Percentiles rank a stretch among this genome's conserved stretches.
Evolutionary conservation across 129 eudicot genomes (phyloP).

Genomic region (Calendula officinalis): DNA sequence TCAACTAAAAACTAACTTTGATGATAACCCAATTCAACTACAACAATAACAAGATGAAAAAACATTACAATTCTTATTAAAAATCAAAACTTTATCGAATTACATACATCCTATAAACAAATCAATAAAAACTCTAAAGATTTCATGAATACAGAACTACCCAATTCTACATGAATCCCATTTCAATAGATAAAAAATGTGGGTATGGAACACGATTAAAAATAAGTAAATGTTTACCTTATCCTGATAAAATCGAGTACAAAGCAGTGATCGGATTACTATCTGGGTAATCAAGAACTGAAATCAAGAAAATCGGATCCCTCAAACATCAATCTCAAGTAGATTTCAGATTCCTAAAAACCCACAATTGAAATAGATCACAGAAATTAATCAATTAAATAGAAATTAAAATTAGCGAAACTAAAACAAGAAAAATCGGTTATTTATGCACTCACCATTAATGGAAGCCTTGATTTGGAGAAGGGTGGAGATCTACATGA

Average conservation of each 20-base stretch:
- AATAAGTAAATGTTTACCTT: constrained; percentile 38
- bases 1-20: constrained; percentile 13
- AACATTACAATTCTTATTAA: constrained; percentile 3
- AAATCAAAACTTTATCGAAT: constrained; percentile 20
- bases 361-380: constrained; percentile 32
- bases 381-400: constrained; percentile 5
- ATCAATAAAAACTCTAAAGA: constrained; percentile 13
- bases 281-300: constrained; percentile 31
- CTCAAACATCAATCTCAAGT: constrained; percentile 35
- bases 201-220: constrained; percentile 6
- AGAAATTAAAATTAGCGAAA: not conserved
- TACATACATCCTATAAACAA: not conserved
- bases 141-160: constrained; percentile 10
- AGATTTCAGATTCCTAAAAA: constrained; percentile 28
- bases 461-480: constrained; percentile 25
- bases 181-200: constrained; percentile 23
- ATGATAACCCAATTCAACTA: constrained; percentile 26
- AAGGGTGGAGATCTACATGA: constrained; percentile 18
- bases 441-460: constrained; percentile 15
- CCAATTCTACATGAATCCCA: constrained; percentile 15
- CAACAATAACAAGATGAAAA: constrained; percentile 13
- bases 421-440: not conserved
- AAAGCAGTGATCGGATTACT: constrained; percentile 31
- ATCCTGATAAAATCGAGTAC: constrained; percentile 42
- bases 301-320: constrained; percentile 35